Evolutionary conservation across 441 rosid species (phyloP).

Genomic region (Brassica balearica): DNA sequence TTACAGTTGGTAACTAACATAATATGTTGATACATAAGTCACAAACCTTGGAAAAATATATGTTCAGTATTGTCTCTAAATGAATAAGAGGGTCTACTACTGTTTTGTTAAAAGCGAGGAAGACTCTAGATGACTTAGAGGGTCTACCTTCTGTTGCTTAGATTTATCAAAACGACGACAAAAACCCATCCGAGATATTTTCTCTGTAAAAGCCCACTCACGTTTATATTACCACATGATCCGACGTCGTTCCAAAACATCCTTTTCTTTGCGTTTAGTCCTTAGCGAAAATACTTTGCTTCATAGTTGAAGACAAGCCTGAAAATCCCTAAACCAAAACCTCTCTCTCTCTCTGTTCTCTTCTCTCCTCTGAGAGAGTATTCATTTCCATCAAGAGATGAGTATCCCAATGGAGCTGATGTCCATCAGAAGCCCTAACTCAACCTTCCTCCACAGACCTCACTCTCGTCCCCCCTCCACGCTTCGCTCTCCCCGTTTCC

Average conservation of each 20-base stretch:
- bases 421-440: slow-evolving; percentile 53
- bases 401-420: slow-evolving; percentile 48
- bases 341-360: slow-evolving; percentile 13
- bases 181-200: slow-evolving; percentile 17
- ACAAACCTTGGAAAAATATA: too few species aligned
- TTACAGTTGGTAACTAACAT: too few species aligned
- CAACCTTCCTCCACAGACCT: slow-evolving; percentile 38
- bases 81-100: too few species aligned
- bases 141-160: background rate
- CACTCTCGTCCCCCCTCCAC: slow-evolving; percentile 44
- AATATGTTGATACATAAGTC: too few species aligned
- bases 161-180: background rate
- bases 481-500: slow-evolving; percentile 33
- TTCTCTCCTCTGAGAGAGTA: slow-evolving; percentile 18
- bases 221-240: background rate
- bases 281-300: slow-evolving; percentile 26
- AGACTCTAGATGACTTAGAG: background rate
- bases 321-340: slow-evolving; percentile 20
- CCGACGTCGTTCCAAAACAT: slow-evolving; percentile 34
- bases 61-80: too few species aligned
- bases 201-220: slow-evolving; percentile 1
- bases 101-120: too few species aligned
- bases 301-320: slow-evolving; percentile 32
- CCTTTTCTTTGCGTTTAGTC: slow-evolving; percentile 21
- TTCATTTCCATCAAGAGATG: slow-evolving; percentile 17